Base-by-base conservation (phyloP, 2,329 filamentous ascomycete genomes). In the Chaetomium olivaceum region DNA sequence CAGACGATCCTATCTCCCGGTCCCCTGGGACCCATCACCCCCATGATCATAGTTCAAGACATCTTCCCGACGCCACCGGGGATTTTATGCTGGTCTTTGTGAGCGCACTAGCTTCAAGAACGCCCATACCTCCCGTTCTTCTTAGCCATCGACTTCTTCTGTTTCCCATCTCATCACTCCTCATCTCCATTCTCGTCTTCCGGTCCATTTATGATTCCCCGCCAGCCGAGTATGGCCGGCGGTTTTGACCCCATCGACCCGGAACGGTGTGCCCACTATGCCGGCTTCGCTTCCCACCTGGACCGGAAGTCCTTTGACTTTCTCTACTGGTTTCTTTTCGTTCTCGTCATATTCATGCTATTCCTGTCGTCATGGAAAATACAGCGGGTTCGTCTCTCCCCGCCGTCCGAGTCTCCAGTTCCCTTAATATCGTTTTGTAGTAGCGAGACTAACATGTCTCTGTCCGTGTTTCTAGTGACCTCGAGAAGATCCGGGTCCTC, bases 271-370 rank as follows among this genome's bases (percentile, higher is more conserved):
- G 57, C 60, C 21, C 76, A 80, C 67, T 80, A 82, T 67, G 80
- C 80, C 16, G 70, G 71, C 46, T 80, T 81, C 66, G 74, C 78
- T 29, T 64, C 74, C 2, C 63, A 74, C 23, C 73, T 82, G 27
- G 72, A 73, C 43, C 72, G 78, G 54, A 29, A 64, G 14, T 72
- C 77, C 58, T 79, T 79, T 56, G 77, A 80, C 62, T 69, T 71
- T 11, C 72, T 80, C 19, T 82, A 79, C 69, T 82, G 79, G 79
- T 65, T 73, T 1, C 69, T 81, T 4, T 82, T 81, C 67, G 66
- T 74, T 27, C 39, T 74, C 0, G 77, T 80, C n/a, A 71, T 81
- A 21, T 21, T 74, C 14, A 72, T 77, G 52, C 72, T 81, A 31
- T 80, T 78, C 54, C 67, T 76, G 9, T 67, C 76, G 9, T 79